Evolutionary conservation across 225 moss, liverwort and hornwort species (phyloP), one percentile per base, ranked within the genome.

Genomic region (Bryum argenteum): DNA sequence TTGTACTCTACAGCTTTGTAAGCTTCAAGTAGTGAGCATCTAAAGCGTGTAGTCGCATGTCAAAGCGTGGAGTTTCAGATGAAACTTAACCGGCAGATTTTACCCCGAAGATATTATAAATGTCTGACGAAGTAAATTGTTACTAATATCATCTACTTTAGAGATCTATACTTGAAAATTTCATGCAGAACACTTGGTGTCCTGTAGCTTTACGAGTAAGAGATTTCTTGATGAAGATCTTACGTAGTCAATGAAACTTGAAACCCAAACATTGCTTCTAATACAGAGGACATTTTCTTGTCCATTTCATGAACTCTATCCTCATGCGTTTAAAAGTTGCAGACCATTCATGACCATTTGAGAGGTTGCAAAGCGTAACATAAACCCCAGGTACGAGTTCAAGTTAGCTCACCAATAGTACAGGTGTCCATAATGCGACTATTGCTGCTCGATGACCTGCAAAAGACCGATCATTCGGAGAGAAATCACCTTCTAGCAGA

Each of bases 361-460:
- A 56, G 42, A 3, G 28, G 44, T n/a, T 38, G 18, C 57, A 71
- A 52, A 42, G 58, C 52, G 37, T 63, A 11, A 63, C 24, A 17
- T 28, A 5, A 44, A 58, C 63, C 10, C 62, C 24, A 63, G 37
- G 50, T 14, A 75, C 11, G 22, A 73, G 56, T 55, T 52, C 57
- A 51, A 45, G 71, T 53, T 16, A 79, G 50, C 73, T 77, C 82
- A 97, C 97, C 91, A 97, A 53, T 55, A 97, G 72, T 19, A 97
- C 97, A 42, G 97, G 97, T 39, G 90, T 92, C 97, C 97, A 97
- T 63, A 97, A 73, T 66, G 79, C 82, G 71, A 72, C 77, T 55
- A 86, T 80, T 14, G 86, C 82, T 62, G 82, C 86, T 63, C 86
- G 86, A 57, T 13, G 50, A 71, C 86, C 86, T 86, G 69, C 65